Percentiles rank a stretch among this genome's conserved stretches.
Evolutionary conservation across 1,139 yeast genomes (phyloP).

Genomic region (Candida glucosophila): DNA sequence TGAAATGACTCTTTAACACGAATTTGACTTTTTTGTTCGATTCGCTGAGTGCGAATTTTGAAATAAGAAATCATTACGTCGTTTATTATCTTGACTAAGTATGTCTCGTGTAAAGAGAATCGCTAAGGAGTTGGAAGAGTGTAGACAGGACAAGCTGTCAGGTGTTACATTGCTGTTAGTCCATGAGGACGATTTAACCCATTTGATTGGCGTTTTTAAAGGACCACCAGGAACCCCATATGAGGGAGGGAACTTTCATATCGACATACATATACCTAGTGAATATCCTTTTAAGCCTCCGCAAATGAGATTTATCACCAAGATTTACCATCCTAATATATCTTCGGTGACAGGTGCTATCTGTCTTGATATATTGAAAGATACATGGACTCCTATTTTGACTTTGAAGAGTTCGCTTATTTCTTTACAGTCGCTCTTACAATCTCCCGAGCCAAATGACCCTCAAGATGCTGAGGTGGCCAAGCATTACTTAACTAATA

Average conservation of each 20-base stretch:
- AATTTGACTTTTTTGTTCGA: no score
- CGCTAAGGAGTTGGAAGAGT: constrained; percentile 83
- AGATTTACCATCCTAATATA: constrained; percentile 90
- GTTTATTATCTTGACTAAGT: no score
- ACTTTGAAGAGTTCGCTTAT: constrained; percentile 85
- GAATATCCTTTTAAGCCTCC: constrained; percentile 95
- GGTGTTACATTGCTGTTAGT: constrained; percentile 64
- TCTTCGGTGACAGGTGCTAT: constrained; percentile 99
- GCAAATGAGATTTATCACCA: constrained; percentile 82
- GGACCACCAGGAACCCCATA: constrained; percentile 98
- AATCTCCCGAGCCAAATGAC: constrained; percentile 92
- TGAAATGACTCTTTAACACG: no score
- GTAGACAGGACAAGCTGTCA: constrained; percentile 70
- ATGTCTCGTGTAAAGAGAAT: constrained; percentile 87
- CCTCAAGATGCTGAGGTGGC: constrained; percentile 99
- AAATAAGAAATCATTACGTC: no score
- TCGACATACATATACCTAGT: constrained; percentile 81
- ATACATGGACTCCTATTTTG: constrained; percentile 98
- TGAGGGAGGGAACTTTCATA: constrained; percentile 76
- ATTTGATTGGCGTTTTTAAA: constrained; percentile 72
- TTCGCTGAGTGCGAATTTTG: no score
- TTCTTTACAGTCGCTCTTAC: constrained; percentile 83
- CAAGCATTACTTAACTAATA: constrained; percentile 67
- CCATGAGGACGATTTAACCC: constrained; percentile 76
- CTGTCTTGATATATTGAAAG: constrained; percentile 80